A percentile compares a stretch with the other conserved stretches of the same genome.
phyloP scores from a whole-genome alignment of 345 rosid species.

The Ceriops decandra region DNA sequence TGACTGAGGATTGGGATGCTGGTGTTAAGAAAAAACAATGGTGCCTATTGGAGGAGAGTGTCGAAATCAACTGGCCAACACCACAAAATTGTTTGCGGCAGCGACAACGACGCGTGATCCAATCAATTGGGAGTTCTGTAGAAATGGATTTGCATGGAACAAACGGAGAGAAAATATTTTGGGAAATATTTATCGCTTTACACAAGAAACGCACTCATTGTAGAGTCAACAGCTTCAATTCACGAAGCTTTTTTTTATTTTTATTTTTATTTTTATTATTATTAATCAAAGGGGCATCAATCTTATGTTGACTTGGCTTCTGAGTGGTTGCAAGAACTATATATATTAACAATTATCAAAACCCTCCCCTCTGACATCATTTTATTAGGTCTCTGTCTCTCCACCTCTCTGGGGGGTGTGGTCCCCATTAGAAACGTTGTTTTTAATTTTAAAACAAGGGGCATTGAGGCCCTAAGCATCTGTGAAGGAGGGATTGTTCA shows the following conservation, averaged over 20 bases:
- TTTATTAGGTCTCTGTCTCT: too few species aligned
- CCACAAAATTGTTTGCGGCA: slow-evolving; percentile 20
- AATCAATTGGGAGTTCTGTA: slow-evolving; percentile 4
- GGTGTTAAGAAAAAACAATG: slow-evolving; percentile 1
- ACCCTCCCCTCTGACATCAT: not conserved
- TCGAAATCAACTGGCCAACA: slow-evolving; percentile 21
- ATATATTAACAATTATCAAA: not conserved
- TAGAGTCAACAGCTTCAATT: too few species aligned
- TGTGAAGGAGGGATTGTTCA: too few species aligned
- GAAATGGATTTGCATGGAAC: not conserved
- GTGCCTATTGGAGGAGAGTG: slow-evolving; percentile 30
- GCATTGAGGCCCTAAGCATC: too few species aligned
- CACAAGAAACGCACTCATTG: not conserved
- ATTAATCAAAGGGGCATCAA: not conserved
- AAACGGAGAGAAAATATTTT: not conserved
- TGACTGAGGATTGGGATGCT: slow-evolving; percentile 1
- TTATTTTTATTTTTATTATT: not conserved
- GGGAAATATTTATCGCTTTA: not conserved
- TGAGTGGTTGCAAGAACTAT: too few species aligned
- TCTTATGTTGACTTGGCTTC: slow-evolving; percentile 9
- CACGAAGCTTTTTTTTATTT: not conserved
- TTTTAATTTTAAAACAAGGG: too few species aligned
- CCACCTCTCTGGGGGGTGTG: too few species aligned
- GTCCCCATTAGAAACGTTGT: too few species aligned
- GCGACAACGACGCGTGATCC: slow-evolving; percentile 10